Base-by-base conservation (phyloP, 768 basidiomycete species). In the Calocybe gangraenosa region DNA sequence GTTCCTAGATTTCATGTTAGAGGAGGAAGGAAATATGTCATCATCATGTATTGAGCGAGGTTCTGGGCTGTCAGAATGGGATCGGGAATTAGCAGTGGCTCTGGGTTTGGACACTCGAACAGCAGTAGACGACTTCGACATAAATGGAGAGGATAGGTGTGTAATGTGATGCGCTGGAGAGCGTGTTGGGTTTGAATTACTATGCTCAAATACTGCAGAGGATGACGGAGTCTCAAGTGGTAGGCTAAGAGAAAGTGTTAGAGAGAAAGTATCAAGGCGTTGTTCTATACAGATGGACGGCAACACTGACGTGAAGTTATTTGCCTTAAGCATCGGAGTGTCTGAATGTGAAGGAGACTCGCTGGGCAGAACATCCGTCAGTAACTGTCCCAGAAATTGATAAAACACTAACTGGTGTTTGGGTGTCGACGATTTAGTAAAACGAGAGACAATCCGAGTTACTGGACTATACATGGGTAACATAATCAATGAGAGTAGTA, bases 61-160 rank as follows among this genome's bases (percentile, higher is more conserved):
- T 42, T 46, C 47, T 15, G 59, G 52, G 22, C 48, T 44, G 39
- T 43, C 46, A 20, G 55, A 56, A 3, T 38, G 55, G 3, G 50
- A 39, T 30, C 48, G 55, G 13, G 48, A 21, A 30, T 46, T 52
- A 14, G 30, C 25, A 15, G 43, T 39, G 31, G 48, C 43, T 32
- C 51, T 50, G 20, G 47, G 40, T 34, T 61, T 63, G 19, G 41
- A 47, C 15, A 47, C 32, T 30, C 53, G 54, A 19, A 65, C 64
- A 6, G 50, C 53, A 23, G 66, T 57, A 30, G 60, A 57, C 23
- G 68, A 50, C 46, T 70, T 70, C 23, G 63, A 69, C 56, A 70
- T 64, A 54, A 76, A 76, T 5, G 74, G 74, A 17, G 75, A 76
- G 2, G 75, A 74, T 21, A 76, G 58, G 13, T 60, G 57, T 14